These are phyloP conservation scores for Vaccinium corymbosum DNA, from an alignment of 148 eudicot genomes.

Conservation along the genomic window DNA sequence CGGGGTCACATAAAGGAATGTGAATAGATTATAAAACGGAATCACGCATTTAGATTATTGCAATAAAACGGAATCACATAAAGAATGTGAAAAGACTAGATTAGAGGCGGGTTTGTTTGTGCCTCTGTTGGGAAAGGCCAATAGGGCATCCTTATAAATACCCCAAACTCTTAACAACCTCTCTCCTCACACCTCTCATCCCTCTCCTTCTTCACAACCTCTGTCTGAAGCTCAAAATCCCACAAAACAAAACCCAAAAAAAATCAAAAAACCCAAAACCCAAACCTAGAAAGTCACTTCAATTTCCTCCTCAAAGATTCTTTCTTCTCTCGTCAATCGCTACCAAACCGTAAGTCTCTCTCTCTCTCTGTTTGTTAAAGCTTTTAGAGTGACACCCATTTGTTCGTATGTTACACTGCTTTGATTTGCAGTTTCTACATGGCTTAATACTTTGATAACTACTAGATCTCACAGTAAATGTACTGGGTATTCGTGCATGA, in stretches of 20 bases:
- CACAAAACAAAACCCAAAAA: background rate
- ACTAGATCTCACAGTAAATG: background rate
- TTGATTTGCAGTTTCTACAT: background rate
- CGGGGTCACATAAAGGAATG: background rate
- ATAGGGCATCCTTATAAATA: conserved; percentile 1
- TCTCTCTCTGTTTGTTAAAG: background rate
- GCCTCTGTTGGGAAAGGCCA: background rate
- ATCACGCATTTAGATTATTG: too few relatives aligned
- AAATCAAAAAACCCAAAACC: background rate
- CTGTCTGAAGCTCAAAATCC: background rate
- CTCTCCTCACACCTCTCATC: background rate
- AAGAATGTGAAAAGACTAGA: background rate
- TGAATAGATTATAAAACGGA: background rate
- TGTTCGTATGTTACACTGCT: background rate
- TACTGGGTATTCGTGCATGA: background rate
- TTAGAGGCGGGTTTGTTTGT: background rate
- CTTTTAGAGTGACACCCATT: background rate
- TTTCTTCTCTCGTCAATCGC: background rate
- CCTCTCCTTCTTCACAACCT: background rate
- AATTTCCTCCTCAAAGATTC: background rate
- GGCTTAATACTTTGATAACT: background rate
- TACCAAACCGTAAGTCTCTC: background rate
- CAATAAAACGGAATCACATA: background rate
- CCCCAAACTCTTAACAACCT: background rate
- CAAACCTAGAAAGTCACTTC: background rate